Evolutionary conservation across 2,329 filamentous ascomycete genomes (phyloP), one percentile per base, ranked within the genome.

Genomic region (Trichophyton simii): DNA sequence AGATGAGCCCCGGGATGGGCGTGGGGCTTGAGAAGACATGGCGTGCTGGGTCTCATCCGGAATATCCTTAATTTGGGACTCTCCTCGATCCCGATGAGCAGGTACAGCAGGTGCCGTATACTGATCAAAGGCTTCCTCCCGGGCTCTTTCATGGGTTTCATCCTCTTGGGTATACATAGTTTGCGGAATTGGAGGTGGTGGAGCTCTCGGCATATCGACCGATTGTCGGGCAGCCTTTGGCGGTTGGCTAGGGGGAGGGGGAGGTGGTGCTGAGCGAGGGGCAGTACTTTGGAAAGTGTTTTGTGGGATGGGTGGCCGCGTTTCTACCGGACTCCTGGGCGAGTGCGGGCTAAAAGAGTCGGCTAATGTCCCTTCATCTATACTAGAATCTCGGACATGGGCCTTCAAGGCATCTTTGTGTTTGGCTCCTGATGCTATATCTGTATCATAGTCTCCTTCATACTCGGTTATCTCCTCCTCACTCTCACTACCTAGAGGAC

Each of bases 361-460:
- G 20, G 78, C 79, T 22, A 75, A 76, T 2, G 82, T 82, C 46
- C 79, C 82, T 62, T 87, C 85, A 64, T 95, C 90, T 60, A 88
- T 71, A 70, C 88, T 95, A 5, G 87, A 83, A 54, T 92, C 89
- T 60, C 87, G 83, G 6, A 82, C 83, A 72, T 95, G 90, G 7
- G 89, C 78, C 72, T 92, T 95, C 64, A 97, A 75, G 0, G 92
- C 91, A 75, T 96, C 92, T 74, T 95, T 96, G 73, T 96, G 90
- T 61, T 88, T 89, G n/a, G 84, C 90, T 8, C 89, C 87, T n/a
- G 91, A 89, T 1, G 88, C 91, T 70, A 97, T 97, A 71, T 97
- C 94, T 5, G 94, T 97, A 68, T 97, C 94, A 71, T 97, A 97
- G 70, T 97, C 94, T 5, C 92, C 94, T 71, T 99, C 94, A 70